phyloP scores from a whole-genome alignment of 345 rosid genomes.

The Streptanthus diversifolius region DNA sequence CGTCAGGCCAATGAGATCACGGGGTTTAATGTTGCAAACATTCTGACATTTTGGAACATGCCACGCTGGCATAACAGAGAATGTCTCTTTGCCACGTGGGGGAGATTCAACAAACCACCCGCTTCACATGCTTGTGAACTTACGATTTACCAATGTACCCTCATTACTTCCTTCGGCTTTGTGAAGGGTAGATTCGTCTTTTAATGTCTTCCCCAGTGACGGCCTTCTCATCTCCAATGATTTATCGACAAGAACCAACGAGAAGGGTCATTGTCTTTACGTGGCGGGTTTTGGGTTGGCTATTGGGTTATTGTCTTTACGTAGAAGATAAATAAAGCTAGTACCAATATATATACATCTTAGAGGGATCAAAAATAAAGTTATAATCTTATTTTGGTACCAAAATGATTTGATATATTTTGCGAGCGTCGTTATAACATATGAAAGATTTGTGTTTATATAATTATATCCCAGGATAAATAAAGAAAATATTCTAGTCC shows the following conservation, averaged over 20 bases:
- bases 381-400: constrained; percentile 23
- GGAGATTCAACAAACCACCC: background rate
- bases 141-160: constrained; percentile 3
- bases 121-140: constrained; percentile 2
- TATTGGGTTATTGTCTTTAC: constrained; percentile 47
- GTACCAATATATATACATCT: constrained; percentile 24
- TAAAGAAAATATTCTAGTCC: background rate
- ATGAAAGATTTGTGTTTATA: background rate
- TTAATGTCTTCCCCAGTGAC: background rate
- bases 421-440: constrained; percentile 22
- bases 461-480: background rate
- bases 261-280: too few species aligned
- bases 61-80: constrained; percentile 41
- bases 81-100: constrained; percentile 46
- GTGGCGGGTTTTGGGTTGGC: constrained; percentile 32
- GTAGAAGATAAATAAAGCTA: constrained; percentile 78
- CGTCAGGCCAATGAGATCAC: constrained; percentile 36
- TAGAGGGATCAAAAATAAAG: constrained; percentile 3
- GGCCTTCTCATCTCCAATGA: constrained; percentile 24
- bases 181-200: background rate
- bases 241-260: constrained; percentile 36
- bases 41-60: constrained; percentile 36
- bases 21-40: constrained; percentile 48
- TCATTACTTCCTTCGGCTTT: background rate
- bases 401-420: constrained; percentile 22